phyloP scores from a whole-genome alignment of 768 basidiomycete species.

The Tephrocybe sp. region DNA sequence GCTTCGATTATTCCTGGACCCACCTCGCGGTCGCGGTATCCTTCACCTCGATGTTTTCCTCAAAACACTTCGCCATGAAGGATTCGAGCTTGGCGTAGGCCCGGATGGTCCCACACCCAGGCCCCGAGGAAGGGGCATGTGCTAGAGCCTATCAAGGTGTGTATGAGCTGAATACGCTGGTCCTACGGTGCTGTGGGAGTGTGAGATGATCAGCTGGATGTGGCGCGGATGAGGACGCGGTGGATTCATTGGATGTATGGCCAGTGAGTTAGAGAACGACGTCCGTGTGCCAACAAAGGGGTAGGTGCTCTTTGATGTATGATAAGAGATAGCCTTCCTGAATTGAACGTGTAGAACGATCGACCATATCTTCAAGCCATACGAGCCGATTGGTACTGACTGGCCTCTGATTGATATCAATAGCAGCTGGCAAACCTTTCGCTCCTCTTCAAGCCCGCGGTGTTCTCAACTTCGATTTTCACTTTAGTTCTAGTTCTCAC shows the following conservation, averaged over 20 bases:
- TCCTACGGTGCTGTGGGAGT: constrained; percentile 47
- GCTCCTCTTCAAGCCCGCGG: constrained; percentile 50
- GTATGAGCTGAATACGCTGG: constrained; percentile 47
- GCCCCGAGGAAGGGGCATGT: constrained; percentile 29
- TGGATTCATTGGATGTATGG: constrained; percentile 52
- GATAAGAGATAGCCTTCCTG: not conserved
- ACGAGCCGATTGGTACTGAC: constrained; percentile 47
- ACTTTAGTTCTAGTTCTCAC: not conserved
- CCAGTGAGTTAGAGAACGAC: constrained; percentile 52
- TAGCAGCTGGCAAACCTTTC: constrained; percentile 46
- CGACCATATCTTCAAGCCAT: constrained; percentile 53
- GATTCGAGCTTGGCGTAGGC: constrained; percentile 46
- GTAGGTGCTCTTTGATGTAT: constrained; percentile 20
- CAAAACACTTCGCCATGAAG: constrained; percentile 48
- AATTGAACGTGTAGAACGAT: constrained; percentile 33
- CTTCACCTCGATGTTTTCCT: constrained; percentile 52
- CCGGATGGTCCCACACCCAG: constrained; percentile 43
- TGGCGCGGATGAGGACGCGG: constrained; percentile 44
- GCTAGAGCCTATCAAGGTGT: constrained; percentile 49
- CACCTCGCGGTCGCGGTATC: constrained; percentile 48
- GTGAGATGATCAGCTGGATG: constrained; percentile 48
- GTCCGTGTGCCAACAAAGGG: constrained; percentile 53
- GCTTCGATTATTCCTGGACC: no score
- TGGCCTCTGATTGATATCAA: constrained; percentile 46
- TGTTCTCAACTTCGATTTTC: constrained; percentile 6